These are phyloP conservation scores for Panus rudis DNA, from an alignment of 768 basidiomycete species.

Conservation along the genomic window DNA sequence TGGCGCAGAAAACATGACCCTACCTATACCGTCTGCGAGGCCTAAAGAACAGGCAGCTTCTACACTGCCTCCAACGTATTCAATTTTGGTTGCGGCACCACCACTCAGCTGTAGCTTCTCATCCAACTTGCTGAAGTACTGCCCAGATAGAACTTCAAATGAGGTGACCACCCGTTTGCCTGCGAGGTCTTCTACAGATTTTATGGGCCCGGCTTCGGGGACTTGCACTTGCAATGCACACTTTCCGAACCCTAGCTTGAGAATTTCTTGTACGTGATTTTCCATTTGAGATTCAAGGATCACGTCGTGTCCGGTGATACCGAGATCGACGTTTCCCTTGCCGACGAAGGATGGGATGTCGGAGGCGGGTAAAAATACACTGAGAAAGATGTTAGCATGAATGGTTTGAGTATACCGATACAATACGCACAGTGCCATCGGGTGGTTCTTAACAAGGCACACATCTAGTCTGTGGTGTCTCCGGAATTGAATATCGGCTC, in stretches of 20 bases:
- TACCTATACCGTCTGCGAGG: constrained; percentile 94
- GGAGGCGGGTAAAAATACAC: constrained; percentile 92
- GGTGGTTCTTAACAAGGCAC: constrained; percentile 88
- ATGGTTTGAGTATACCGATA: not conserved
- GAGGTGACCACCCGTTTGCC: constrained; percentile 93
- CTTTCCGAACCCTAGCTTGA: constrained; percentile 88
- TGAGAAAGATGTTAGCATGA: constrained; percentile 23
- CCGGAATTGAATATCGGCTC: constrained; percentile 94
- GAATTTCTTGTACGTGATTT: constrained; percentile 64
- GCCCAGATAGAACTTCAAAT: constrained; percentile 80
- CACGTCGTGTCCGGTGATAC: constrained; percentile 97
- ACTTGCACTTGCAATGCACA: constrained; percentile 88
- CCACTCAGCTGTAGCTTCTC: constrained; percentile 41
- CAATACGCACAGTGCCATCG: constrained; percentile 76
- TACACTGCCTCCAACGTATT: constrained; percentile 96
- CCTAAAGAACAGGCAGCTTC: constrained; percentile 97
- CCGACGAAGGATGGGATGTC: constrained; percentile 99
- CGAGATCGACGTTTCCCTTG: constrained; percentile 92
- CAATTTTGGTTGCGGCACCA: constrained; percentile 68
- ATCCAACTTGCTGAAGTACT: constrained; percentile 71
- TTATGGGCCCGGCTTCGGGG: constrained; percentile 65
- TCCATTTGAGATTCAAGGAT: constrained; percentile 88
- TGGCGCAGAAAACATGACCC: constrained; percentile 18
- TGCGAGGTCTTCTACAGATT: constrained; percentile 70
- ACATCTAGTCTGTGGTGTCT: constrained; percentile 86